Conservation (phyloP, 2,329 filamentous ascomycete species). For the Epichloe sylvatica region DNA sequence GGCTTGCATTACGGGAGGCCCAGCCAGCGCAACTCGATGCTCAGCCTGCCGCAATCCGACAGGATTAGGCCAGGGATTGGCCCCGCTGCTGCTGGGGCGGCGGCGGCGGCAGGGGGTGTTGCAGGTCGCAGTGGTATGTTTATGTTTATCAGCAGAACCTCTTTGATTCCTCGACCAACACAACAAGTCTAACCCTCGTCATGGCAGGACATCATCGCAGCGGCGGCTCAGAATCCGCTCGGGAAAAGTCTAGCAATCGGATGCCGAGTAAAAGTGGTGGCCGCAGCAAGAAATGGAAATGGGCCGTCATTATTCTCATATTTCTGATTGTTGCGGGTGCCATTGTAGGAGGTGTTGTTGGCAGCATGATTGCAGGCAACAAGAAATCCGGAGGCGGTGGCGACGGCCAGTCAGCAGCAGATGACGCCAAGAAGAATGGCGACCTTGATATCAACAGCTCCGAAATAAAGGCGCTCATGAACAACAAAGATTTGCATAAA, state of each 20-base stretch:
- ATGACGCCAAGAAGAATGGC: constrained; percentile 49
- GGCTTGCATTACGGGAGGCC: constrained; percentile 45
- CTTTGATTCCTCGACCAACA: neutral
- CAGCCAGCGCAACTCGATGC: constrained; percentile 40
- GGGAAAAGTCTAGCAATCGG: constrained; percentile 10
- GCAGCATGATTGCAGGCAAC: constrained; percentile 52
- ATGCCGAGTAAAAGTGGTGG: constrained; percentile 29
- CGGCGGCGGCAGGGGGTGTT: constrained; percentile 14
- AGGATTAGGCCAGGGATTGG: constrained; percentile 14
- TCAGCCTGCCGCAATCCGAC: constrained; percentile 38
- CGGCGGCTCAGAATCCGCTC: constrained; percentile 3
- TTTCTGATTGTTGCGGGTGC: constrained; percentile 52
- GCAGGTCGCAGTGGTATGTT: constrained; percentile 16
- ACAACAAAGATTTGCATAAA: constrained; percentile 71
- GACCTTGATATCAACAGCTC: constrained; percentile 60
- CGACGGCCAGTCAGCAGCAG: constrained; percentile 33
- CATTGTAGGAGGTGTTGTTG: constrained; percentile 60
- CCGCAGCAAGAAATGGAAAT: constrained; percentile 52
- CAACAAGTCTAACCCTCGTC: neutral
- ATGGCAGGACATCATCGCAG: neutral
- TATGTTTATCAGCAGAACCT: neutral
- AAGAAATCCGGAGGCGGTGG: constrained; percentile 17
- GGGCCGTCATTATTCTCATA: constrained; percentile 52
- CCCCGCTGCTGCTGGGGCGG: constrained; percentile 29
- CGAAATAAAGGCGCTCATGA: constrained; percentile 70